Conservation (phyloP, 495 filamentous ascomycete species). For the Penicillium egyptiacum region DNA sequence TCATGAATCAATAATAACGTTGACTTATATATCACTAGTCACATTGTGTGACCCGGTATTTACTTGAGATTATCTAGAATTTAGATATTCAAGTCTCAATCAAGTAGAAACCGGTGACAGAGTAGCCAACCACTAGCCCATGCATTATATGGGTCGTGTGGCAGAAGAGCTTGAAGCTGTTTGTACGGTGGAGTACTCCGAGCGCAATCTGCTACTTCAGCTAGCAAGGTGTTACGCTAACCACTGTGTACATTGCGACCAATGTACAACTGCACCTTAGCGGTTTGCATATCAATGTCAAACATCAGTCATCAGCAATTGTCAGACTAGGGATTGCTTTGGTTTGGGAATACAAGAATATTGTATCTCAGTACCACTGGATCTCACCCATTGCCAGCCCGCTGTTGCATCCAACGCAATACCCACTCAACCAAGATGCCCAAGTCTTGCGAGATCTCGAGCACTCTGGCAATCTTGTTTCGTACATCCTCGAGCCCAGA, state of each 20-base stretch:
- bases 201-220: background rate
- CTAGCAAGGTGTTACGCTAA: background rate
- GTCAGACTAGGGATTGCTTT: background rate
- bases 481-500: slow-evolving; percentile 37
- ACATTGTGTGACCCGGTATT: background rate
- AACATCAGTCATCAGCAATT: background rate
- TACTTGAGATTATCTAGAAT: background rate
- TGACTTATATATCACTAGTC: background rate
- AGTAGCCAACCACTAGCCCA: background rate
- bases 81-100: background rate
- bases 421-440: slow-evolving; percentile 61
- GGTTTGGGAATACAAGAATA: background rate
- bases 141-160: background rate
- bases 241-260: background rate
- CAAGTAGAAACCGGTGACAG: background rate
- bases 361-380: slow-evolving; percentile 9
- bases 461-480: slow-evolving; percentile 39
- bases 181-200: background rate
- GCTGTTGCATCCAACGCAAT: slow-evolving; percentile 36
- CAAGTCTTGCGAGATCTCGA: slow-evolving; percentile 54
- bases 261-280: background rate
- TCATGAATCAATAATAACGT: background rate
- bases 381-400: slow-evolving; percentile 23
- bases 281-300: background rate
- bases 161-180: background rate